A percentile compares a stretch with the other conserved stretches of the same genome.
Evolutionary conservation across 2,329 filamentous ascomycete genomes (phyloP).

Genomic region (Fusarium xyrophilum): DNA sequence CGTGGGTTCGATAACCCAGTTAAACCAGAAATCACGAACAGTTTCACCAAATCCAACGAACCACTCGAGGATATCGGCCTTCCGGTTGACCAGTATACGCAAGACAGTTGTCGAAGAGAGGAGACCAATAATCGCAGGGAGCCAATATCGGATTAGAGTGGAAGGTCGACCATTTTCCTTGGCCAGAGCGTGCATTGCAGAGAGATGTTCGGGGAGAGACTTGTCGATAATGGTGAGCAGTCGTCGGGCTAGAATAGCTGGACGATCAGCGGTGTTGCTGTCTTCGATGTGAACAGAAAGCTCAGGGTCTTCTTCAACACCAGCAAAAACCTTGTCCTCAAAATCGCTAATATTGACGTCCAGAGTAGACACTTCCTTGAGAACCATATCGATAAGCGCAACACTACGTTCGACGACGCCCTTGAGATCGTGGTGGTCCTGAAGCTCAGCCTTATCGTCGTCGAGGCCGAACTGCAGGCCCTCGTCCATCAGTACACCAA

Average conservation of each 20-base stretch:
- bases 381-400: constrained; percentile 83
- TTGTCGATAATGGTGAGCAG: constrained; percentile 72
- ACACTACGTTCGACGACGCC: constrained; percentile 80
- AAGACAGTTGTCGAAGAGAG: constrained; percentile 89
- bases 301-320: constrained; percentile 67
- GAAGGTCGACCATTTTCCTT: constrained; percentile 77
- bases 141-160: constrained; percentile 82
- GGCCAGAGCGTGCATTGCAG: constrained; percentile 62
- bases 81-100: constrained; percentile 75
- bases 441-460: constrained; percentile 63
- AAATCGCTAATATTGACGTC: constrained; percentile 69
- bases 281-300: constrained; percentile 61
- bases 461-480: constrained; percentile 73
- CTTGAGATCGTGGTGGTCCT: constrained; percentile 65
- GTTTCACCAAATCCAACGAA: constrained; percentile 80
- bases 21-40: constrained; percentile 87
- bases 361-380: constrained; percentile 72
- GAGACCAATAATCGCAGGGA: constrained; percentile 73
- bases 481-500: constrained; percentile 88
- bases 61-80: constrained; percentile 81
- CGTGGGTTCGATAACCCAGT: constrained; percentile 91
- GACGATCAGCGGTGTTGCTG: constrained; percentile 55
- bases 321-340: constrained; percentile 69
- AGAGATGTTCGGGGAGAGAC: constrained; percentile 71
- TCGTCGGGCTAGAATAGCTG: constrained; percentile 68